phyloP scores from a whole-genome alignment of 2,329 filamentous ascomycete species.

The Orbilia quercus region DNA sequence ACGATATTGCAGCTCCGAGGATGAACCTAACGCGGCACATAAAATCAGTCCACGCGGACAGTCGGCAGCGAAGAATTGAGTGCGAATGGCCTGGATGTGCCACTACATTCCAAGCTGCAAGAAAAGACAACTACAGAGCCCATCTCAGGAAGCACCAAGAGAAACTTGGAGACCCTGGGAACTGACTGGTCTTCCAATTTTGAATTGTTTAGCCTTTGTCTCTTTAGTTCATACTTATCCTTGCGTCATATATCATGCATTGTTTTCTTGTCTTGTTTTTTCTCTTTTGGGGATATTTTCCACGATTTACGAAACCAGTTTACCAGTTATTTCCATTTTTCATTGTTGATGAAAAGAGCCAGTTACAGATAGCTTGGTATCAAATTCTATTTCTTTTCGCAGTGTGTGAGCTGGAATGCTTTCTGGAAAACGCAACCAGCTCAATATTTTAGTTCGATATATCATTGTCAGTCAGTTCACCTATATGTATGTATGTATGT shows the following conservation, averaged over 20 bases:
- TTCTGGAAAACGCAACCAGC: conserved; percentile 22
- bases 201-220: no score
- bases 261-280: conserved; percentile 1
- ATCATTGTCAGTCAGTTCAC: background rate
- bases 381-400: conserved; percentile 13
- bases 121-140: conserved; percentile 54
- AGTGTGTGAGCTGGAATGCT: conserved; percentile 5
- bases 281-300: no score
- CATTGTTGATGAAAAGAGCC: conserved; percentile 18
- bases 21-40: conserved; percentile 55
- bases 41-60: conserved; percentile 49
- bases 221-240: background rate
- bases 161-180: conserved; percentile 33
- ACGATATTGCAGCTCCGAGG: conserved; percentile 51
- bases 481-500: no score
- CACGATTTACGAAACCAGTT: conserved; percentile 1
- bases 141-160: conserved; percentile 53
- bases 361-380: conserved; percentile 20
- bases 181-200: background rate
- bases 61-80: conserved; percentile 48
- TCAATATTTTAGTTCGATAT: conserved; percentile 4
- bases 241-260: conserved; percentile 2
- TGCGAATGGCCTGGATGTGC: conserved; percentile 54
- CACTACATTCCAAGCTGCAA: conserved; percentile 51
- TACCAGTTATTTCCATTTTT: conserved; percentile 4